Percentiles rank a stretch among this genome's conserved stretches.
Evolutionary conservation across 108 stramenopile genomes (phyloP).

Genomic region (Nitzschia sp.): DNA sequence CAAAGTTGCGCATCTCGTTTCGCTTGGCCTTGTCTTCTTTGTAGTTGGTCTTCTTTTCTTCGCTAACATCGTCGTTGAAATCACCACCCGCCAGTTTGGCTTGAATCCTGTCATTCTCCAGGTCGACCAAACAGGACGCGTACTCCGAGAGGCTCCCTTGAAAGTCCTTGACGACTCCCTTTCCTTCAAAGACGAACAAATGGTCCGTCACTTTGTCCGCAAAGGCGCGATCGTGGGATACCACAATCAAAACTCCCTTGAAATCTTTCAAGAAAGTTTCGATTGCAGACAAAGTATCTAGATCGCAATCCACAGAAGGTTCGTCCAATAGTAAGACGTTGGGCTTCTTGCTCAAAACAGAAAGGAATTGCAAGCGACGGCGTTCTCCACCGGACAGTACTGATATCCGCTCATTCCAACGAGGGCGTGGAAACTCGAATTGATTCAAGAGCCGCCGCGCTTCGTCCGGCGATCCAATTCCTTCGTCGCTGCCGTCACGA

Average conservation of each 20-base stretch:
- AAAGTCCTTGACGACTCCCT: constrained; percentile 84
- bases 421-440: constrained; percentile 66
- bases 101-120: constrained; percentile 48
- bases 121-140: constrained; percentile 71
- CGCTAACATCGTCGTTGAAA: constrained; percentile 4
- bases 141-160: constrained; percentile 78
- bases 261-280: constrained; percentile 82
- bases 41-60: constrained; percentile 48
- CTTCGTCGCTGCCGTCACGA: constrained; percentile 31
- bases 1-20: constrained; percentile 55
- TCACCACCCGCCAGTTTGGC: neutral
- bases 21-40: constrained; percentile 70
- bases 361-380: constrained; percentile 76
- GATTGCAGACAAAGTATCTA: constrained; percentile 79
- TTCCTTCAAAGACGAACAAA: constrained; percentile 85
- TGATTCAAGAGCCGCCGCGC: constrained; percentile 73
- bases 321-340: constrained; percentile 77
- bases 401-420: constrained; percentile 78
- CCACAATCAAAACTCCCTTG: constrained; percentile 89
- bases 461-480: constrained; percentile 61
- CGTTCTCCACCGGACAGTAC: constrained; percentile 83
- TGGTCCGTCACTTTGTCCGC: constrained; percentile 92
- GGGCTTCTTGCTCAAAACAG: constrained; percentile 71
- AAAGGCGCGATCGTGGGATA: constrained; percentile 93
- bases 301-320: constrained; percentile 72